Evolutionary conservation across 495 filamentous ascomycete species (phyloP).

Genomic region (Penicillium canariense): DNA sequence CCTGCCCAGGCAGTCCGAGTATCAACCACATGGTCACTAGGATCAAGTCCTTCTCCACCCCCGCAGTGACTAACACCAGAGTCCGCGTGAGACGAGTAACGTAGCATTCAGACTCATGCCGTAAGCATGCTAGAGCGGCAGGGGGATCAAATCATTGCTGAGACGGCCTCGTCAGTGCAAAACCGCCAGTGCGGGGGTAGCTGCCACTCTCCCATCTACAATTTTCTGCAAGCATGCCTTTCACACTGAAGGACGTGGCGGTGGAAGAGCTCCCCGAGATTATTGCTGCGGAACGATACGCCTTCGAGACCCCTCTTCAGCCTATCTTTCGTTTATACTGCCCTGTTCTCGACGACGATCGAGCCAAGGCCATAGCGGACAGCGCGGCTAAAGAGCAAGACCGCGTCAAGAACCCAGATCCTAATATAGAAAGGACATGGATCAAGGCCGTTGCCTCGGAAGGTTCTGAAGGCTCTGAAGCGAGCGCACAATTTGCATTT

Average conservation of each 20-base stretch:
- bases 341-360: not conserved
- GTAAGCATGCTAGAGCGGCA: not conserved
- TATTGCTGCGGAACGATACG: conserved; percentile 5
- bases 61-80: not conserved
- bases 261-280: conserved; percentile 1
- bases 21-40: not conserved
- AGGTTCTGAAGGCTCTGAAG: not conserved
- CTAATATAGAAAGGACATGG: conserved; percentile 1
- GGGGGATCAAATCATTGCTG: not conserved
- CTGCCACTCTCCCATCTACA: not conserved
- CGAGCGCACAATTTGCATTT: not conserved
- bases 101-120: too few relatives aligned
- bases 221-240: not conserved
- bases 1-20: too few relatives aligned
- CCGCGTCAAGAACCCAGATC: not conserved
- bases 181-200: not conserved
- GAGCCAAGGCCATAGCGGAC: not conserved
- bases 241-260: not conserved
- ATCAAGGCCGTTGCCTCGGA: conserved; percentile 1
- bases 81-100: not conserved
- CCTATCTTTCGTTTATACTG: conserved; percentile 10
- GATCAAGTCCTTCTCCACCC: not conserved
- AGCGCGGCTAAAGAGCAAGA: not conserved
- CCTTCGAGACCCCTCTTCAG: conserved; percentile 9
- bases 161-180: not conserved